Conservation (phyloP, 306 rosid genomes). For the Castanospermum australe region DNA sequence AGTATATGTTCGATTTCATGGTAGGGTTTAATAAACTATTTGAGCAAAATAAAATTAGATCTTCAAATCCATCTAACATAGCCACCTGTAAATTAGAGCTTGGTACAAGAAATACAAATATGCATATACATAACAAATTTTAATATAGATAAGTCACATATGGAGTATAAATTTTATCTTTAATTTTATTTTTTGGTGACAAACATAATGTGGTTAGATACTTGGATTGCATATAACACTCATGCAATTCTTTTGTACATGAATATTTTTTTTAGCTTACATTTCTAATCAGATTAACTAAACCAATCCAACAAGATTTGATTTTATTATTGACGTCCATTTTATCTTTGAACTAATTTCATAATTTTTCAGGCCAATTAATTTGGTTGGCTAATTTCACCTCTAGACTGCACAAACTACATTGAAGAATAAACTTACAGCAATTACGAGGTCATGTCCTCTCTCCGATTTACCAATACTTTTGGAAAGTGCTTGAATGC, state of each 20-base stretch:
- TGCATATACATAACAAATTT: constrained; percentile 1
- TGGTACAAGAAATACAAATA: background rate
- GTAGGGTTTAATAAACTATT: background rate
- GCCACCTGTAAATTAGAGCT: background rate
- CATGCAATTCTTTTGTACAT: background rate
- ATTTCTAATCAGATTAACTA: background rate
- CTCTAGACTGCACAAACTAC: background rate
- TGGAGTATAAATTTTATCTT: background rate
- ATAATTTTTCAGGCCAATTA: background rate
- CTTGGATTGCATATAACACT: background rate
- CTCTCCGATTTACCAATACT: constrained; percentile 68
- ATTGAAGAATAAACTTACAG: constrained; percentile 61
- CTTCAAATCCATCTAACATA: background rate
- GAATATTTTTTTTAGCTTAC: background rate
- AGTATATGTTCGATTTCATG: background rate
- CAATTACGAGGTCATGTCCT: constrained; percentile 91
- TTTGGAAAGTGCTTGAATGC: constrained; percentile 72
- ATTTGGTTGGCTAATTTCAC: background rate
- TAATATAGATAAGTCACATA: background rate
- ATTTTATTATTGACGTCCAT: background rate
- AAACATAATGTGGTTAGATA: background rate
- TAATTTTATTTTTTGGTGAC: background rate
- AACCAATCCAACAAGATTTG: background rate
- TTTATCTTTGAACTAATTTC: constrained; percentile 5
- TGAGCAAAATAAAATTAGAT: background rate